Base-by-base conservation (phyloP, 192 early-diverging fungal species). In the Obelidium mucronatum region DNA sequence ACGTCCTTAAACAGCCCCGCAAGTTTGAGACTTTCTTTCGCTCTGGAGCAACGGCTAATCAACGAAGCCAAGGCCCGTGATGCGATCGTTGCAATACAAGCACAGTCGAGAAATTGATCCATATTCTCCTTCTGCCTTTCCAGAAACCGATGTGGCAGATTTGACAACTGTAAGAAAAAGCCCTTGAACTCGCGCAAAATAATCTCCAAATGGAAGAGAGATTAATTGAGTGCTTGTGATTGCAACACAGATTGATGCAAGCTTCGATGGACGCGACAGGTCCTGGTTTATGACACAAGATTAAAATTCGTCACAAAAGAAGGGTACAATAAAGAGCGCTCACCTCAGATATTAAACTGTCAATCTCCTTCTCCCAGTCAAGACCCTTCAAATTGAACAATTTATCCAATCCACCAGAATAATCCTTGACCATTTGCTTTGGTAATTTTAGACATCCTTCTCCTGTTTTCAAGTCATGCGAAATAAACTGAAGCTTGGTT, bases 391-490 rank as follows among this genome's bases (percentile, higher is more conserved):
- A 11, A 37, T 33, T 40, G n/a, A 54, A 24, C n/a, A 59, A 48
- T 22, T 68, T 40, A 30, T 68, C 66, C 24, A 68, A 51, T n/a
- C 15, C 19, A 5, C 22, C 31, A 15, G 66, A 68, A 68, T 68
- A 68, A 19, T 51, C 42, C 39, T 48, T 48, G 15, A 67, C 48
- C 19, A 67, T 31, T n/a, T 52, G 34, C 26, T 52, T 56, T n/a
- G 74, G 74, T 8, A 76, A 53, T 36, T 76, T 76, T 3, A 76
- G 28, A 28, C 62, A 76, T 37, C 58, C 58, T 55, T 67, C 65
- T 13, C 5, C n/a, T 5, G 74, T 67, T 33, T 67, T 76, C 31
- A 76, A 54, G 5, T 76, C 74, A 39, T 65, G 74, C 8, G 74
- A 48, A 15, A 67, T 36, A 24, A 26, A 55, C 15, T 13, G 51